A percentile compares a stretch with the other conserved stretches of the same genome.
Evolutionary conservation across 495 filamentous ascomycete species (phyloP).

Genomic region (Haplographium delicatum): DNA sequence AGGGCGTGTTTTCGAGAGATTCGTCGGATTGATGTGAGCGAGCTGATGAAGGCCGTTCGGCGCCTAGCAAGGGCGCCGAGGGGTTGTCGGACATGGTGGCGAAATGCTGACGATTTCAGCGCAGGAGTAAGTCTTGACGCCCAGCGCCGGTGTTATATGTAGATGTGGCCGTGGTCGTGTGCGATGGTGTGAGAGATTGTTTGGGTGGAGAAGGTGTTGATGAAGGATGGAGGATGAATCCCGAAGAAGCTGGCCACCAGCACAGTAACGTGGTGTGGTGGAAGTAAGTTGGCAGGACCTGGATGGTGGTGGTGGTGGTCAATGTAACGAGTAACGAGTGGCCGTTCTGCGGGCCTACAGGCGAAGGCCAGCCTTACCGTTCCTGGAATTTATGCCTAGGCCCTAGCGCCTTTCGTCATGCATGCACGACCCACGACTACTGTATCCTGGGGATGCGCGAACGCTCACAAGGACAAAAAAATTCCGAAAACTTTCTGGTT

Average conservation of each 20-base stretch:
- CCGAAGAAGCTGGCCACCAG: too few species aligned
- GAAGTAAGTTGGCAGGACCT: not conserved
- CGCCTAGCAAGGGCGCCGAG: conserved; percentile 36
- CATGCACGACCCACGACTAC: too few species aligned
- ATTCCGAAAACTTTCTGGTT: too few species aligned
- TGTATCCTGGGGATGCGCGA: too few species aligned
- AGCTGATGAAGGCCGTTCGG: conserved; percentile 28
- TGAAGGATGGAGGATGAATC: not conserved
- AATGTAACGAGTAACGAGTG: not conserved
- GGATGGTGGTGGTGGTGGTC: too few species aligned
- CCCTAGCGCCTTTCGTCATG: not conserved
- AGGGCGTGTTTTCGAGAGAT: conserved; percentile 47
- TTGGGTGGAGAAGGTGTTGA: not conserved
- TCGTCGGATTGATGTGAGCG: conserved; percentile 29
- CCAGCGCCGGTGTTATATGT: conserved; percentile 6
- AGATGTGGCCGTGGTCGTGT: too few species aligned
- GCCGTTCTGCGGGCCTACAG: too few species aligned
- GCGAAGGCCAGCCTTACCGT: not conserved
- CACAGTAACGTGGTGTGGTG: too few species aligned
- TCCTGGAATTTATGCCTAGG: not conserved
- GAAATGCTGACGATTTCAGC: not conserved
- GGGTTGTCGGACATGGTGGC: conserved; percentile 41
- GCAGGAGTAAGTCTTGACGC: not conserved
- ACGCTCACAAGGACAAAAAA: too few species aligned
- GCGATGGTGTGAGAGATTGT: too few species aligned